A percentile compares a stretch with the other conserved stretches of the same genome.
These are phyloP conservation scores for Diplogelasinospora grovesii DNA, from an alignment of 495 filamentous ascomycete species.

Conservation along the genomic window DNA sequence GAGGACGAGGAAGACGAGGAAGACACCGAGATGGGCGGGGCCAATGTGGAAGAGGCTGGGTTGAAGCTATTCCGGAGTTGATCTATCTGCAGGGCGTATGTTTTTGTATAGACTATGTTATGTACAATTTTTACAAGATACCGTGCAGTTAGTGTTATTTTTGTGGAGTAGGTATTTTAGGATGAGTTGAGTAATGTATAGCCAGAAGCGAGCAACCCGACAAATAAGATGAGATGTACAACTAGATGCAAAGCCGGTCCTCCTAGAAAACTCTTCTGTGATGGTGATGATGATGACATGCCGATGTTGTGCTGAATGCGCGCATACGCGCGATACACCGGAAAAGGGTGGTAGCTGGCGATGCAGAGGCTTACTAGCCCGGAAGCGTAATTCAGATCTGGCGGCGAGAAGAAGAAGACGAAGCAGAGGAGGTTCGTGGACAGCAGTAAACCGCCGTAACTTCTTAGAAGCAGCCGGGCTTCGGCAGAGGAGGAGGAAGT, in stretches of 20 bases:
- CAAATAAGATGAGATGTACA: slow-evolving; percentile 21
- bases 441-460: slow-evolving; percentile 33
- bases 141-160: not conserved
- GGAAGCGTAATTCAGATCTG: slow-evolving; percentile 11
- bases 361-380: slow-evolving; percentile 22
- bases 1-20: slow-evolving; percentile 57
- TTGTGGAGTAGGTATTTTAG: not conserved
- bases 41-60: slow-evolving; percentile 56
- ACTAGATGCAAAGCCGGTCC: slow-evolving; percentile 24
- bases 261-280: slow-evolving; percentile 14
- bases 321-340: slow-evolving; percentile 25
- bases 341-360: slow-evolving; percentile 36
- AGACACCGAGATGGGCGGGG: slow-evolving; percentile 50
- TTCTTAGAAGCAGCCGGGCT: slow-evolving; percentile 29
- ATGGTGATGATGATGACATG: not conserved
- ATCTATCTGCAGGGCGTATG: too few species aligned
- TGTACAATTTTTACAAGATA: not conserved
- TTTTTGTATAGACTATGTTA: not conserved
- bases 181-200: not conserved
- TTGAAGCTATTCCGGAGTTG: slow-evolving; percentile 67
- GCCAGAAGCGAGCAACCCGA: slow-evolving; percentile 9
- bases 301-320: slow-evolving; percentile 6
- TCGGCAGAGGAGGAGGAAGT: slow-evolving; percentile 26
- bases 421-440: slow-evolving; percentile 26
- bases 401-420: slow-evolving; percentile 12